Percentiles rank a stretch among this genome's conserved stretches.
phyloP scores from a whole-genome alignment of 2,329 filamentous ascomycete genomes.

The Aspergillus pseudoglaucus region DNA sequence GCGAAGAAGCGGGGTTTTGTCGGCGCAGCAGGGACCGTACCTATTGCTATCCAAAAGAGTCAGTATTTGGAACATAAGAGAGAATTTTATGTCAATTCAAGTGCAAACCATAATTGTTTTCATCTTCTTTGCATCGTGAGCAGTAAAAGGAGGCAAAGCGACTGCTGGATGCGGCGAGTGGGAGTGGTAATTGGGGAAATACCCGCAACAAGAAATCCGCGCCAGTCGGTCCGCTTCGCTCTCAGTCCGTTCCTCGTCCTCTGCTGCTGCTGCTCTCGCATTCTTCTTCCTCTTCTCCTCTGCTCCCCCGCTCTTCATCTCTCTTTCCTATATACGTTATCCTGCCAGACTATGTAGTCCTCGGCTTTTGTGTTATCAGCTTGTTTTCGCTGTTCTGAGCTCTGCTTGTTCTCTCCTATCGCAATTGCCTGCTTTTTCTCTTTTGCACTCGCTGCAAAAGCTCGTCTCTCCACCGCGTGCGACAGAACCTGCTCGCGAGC shows the following conservation, averaged over 20 bases:
- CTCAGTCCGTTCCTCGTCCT: constrained; percentile 16
- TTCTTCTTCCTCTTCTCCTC: constrained; percentile 24
- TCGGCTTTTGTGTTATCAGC: constrained; percentile 26
- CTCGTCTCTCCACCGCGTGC: constrained; percentile 16
- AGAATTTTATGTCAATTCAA: too few relatives aligned
- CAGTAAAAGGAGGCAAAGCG: background rate
- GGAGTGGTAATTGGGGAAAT: background rate
- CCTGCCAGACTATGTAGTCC: constrained; percentile 35
- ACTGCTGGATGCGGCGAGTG: background rate
- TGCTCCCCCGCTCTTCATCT: constrained; percentile 25
- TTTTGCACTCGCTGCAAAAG: constrained; percentile 14
- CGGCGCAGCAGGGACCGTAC: too few relatives aligned
- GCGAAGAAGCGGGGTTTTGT: background rate
- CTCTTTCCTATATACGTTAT: constrained; percentile 29
- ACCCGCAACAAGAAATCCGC: constrained; percentile 1
- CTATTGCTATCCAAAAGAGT: too few relatives aligned
- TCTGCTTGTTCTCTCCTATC: constrained; percentile 10
- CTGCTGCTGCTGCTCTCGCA: constrained; percentile 23
- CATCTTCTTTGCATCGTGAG: background rate
- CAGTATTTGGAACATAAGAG: too few relatives aligned
- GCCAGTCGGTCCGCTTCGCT: constrained; percentile 6
- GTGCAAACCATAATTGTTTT: too few relatives aligned
- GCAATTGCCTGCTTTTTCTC: constrained; percentile 9
- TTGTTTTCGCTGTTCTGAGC: constrained; percentile 21
- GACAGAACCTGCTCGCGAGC: constrained; percentile 16